Base-by-base conservation (phyloP, 1,284 basidiomycete genomes). In the Moniliella sp. region DNA sequence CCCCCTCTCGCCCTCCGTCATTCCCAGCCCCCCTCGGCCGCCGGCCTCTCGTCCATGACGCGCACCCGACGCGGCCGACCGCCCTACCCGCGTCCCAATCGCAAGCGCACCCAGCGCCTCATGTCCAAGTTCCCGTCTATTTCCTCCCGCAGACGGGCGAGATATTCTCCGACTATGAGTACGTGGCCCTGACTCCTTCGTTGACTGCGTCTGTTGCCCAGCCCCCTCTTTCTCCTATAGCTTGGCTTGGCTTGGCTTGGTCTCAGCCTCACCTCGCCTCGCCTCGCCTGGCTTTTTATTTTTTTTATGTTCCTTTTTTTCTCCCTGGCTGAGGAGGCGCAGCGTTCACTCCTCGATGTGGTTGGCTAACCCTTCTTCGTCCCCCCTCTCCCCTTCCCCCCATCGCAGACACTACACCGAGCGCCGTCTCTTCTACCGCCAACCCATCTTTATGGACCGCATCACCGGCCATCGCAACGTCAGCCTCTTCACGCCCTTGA, bases 381-480 rank as follows among this genome's bases (percentile, higher is more conserved):
- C 12, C 28, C 11, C 23, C 19, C 19, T 33, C 43, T 28, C 31
- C 15, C 25, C n/a, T 23, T n/a, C 8, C 21, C 33, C 16, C 32
- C 34, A 42, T 45, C 39, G 12, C 60, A 91, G 83, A 54, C 73
- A 79, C 8, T 94, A 88, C 65, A 73, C 78, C 15, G 72, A 78
- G 18, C 75, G 88, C 41, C 77, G 88, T 69, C 77, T 77, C 38
- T 94, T 91, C 67, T 91, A 91, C 66, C 73, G 76, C 42, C 72
- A 81, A 46, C 82, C 80, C 51, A 76, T 83, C 58, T 88, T 91
- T 64, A 80, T 84, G 56, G 84, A 82, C 61, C 81, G 88, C 67
- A 80, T 86, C 48, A 84, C 81, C 25, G 83, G 83, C 59, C 88
- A n/a, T n/a, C n/a, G n/a, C n/a, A n/a, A n/a, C n/a, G n/a, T n/a